A percentile compares a stretch with the other conserved stretches of the same genome.
These are phyloP conservation scores for Fibroporia radiculosa DNA, from an alignment of 768 basidiomycete genomes.

Conservation along the genomic window DNA sequence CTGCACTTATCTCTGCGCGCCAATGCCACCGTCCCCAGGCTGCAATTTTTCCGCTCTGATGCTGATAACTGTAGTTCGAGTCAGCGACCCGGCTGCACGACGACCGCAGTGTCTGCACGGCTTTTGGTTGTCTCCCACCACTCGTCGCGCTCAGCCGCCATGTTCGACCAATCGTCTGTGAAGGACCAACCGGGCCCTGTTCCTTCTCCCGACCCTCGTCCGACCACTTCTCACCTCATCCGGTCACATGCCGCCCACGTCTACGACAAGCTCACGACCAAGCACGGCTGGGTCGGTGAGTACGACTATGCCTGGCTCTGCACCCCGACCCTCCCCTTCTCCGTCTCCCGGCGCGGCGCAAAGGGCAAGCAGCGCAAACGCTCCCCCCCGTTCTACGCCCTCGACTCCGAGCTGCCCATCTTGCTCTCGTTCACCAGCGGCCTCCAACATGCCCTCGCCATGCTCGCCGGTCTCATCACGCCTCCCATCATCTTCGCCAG, in stretches of 20 bases:
- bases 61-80: too few species aligned
- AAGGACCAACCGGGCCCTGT: constrained; percentile 24
- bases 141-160: too few species aligned
- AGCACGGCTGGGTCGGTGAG: constrained; percentile 75
- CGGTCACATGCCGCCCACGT: constrained; percentile 12
- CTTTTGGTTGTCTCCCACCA: too few species aligned
- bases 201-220: constrained; percentile 10
- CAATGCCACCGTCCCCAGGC: too few species aligned
- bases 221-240: not conserved
- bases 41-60: too few species aligned
- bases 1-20: too few species aligned
- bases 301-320: constrained; percentile 75
- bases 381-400: constrained; percentile 66
- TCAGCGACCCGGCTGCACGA: too few species aligned
- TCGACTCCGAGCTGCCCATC: constrained; percentile 67
- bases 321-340: constrained; percentile 57
- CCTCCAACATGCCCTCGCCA: constrained; percentile 69
- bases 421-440: constrained; percentile 67
- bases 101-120: too few species aligned
- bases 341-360: constrained; percentile 19
- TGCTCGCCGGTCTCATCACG: constrained; percentile 77
- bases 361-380: constrained; percentile 20
- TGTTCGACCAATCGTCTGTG: constrained; percentile 20
- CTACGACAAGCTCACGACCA: constrained; percentile 35
- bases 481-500: constrained; percentile 78